These are phyloP conservation scores for Rhododendron henanense DNA, from an alignment of 148 eudicot species.

Conservation along the genomic window DNA sequence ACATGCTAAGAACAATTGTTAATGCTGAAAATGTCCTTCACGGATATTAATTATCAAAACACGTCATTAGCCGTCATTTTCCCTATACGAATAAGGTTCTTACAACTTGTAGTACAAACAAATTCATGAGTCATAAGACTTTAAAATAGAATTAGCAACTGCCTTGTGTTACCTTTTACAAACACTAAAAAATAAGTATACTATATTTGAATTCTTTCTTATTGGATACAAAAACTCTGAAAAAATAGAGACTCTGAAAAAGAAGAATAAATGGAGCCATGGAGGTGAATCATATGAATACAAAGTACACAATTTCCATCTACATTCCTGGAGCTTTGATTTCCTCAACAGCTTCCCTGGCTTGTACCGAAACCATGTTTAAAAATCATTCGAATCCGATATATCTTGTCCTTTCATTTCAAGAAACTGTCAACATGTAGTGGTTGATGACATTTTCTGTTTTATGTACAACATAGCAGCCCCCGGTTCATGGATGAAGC, in stretches of 20 bases:
- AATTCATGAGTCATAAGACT: background rate
- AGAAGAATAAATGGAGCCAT: background rate
- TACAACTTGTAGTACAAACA: background rate
- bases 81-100: background rate
- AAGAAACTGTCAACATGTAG: background rate
- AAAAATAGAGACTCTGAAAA: background rate
- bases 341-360: background rate
- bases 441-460: background rate
- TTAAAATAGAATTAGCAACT: background rate
- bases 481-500: background rate
- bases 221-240: background rate
- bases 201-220: background rate
- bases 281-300: background rate
- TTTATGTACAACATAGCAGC: conserved; percentile 6
- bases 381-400: background rate
- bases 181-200: background rate
- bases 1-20: no score
- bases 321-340: background rate
- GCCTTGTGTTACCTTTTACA: background rate
- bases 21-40: no score
- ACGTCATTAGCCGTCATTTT: no score
- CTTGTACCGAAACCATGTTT: background rate
- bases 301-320: background rate
- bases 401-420: background rate
- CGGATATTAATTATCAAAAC: no score